phyloP scores from a whole-genome alignment of 2,329 filamentous ascomycete species.

The Talaromyces piceae region DNA sequence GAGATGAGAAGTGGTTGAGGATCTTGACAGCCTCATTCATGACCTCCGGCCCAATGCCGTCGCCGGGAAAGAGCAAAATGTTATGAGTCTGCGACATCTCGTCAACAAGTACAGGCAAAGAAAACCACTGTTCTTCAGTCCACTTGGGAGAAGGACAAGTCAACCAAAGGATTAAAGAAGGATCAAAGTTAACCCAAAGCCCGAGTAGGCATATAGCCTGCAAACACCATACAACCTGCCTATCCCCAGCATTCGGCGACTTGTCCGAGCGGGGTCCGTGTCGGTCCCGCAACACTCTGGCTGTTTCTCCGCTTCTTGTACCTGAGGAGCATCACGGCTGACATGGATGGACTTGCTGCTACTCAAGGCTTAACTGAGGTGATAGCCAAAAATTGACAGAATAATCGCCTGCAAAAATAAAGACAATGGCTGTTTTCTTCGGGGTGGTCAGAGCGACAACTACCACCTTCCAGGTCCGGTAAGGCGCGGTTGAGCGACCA shows the following conservation, averaged over 20 bases:
- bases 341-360: no score
- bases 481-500: no score
- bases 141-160: neutral
- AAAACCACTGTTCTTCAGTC: neutral
- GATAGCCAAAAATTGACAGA: no score
- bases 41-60: slow-evolving; percentile 76
- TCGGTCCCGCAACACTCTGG: neutral
- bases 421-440: neutral
- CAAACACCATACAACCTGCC: neutral
- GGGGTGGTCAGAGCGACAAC: neutral
- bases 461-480: slow-evolving; percentile 5
- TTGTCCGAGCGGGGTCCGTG: neutral
- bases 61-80: slow-evolving; percentile 68
- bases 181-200: no score
- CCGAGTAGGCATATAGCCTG: no score
- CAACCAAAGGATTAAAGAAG: no score
- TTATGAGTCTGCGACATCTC: slow-evolving; percentile 45
- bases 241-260: neutral
- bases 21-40: slow-evolving; percentile 47
- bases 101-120: neutral
- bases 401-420: no score
- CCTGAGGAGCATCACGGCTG: no score
- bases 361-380: no score
- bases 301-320: neutral
- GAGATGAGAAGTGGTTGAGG: slow-evolving; percentile 53